A percentile compares a stretch with the other conserved stretches of the same genome.
Conservation (phyloP, 2,329 filamentous ascomycete species). For the Monosporascus sp. region DNA sequence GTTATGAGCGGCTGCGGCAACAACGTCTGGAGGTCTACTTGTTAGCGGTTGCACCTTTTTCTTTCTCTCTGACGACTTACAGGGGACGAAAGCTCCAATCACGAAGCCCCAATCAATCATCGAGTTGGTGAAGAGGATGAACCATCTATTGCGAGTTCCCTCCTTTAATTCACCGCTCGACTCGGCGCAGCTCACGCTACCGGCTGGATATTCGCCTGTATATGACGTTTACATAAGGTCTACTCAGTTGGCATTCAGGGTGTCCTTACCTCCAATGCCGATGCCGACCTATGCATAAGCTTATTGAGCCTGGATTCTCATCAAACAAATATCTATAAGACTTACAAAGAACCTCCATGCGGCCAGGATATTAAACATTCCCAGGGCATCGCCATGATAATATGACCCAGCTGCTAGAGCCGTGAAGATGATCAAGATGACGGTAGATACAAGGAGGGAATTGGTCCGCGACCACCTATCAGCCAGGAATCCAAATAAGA, state of each 20-base stretch:
- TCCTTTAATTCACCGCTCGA: slow-evolving; percentile 74
- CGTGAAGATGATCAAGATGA: slow-evolving; percentile 81
- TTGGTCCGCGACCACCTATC: slow-evolving; percentile 84
- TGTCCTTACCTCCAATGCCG: slow-evolving; percentile 63
- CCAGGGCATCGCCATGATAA: slow-evolving; percentile 59
- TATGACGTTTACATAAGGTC: slow-evolving; percentile 7
- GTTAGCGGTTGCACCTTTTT: too few species aligned
- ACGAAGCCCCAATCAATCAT: slow-evolving; percentile 85
- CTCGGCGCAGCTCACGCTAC: slow-evolving; percentile 79
- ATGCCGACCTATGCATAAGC: slow-evolving; percentile 46
- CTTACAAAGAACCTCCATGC: slow-evolving; percentile 79
- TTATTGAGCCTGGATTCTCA: slow-evolving; percentile 5
- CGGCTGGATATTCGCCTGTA: slow-evolving; percentile 69
- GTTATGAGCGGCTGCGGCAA: slow-evolving; percentile 51
- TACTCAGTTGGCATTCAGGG: not conserved
- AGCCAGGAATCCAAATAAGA: slow-evolving; percentile 73
- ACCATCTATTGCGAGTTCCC: slow-evolving; percentile 85
- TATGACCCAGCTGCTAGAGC: slow-evolving; percentile 74
- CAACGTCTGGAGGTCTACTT: slow-evolving; percentile 30
- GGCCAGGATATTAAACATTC: slow-evolving; percentile 72
- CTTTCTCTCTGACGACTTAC: slow-evolving; percentile 16
- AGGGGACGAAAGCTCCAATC: slow-evolving; percentile 70
- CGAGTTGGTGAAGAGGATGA: slow-evolving; percentile 82
- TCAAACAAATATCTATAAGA: not conserved
- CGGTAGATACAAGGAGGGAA: slow-evolving; percentile 72